Conservation (phyloP, 805 yeast species). For the Pichia nakasei region DNA sequence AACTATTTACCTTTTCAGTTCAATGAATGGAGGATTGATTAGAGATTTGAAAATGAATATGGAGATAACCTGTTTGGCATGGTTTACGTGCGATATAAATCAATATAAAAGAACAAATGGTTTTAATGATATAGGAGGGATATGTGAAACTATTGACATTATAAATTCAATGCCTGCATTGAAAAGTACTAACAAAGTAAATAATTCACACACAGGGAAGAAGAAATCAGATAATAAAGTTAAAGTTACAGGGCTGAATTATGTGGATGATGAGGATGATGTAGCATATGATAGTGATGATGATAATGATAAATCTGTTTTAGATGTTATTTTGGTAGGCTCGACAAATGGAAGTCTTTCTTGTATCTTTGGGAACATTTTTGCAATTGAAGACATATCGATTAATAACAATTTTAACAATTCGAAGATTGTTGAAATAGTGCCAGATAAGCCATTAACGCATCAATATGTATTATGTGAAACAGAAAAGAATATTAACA, state of each 20-base stretch:
- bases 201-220: too few species aligned
- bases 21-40: conserved; percentile 22
- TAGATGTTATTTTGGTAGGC: conserved; percentile 23
- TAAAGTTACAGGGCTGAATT: neutral
- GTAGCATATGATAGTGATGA: conserved; percentile 18
- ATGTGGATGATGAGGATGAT: conserved; percentile 12
- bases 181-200: too few species aligned
- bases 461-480: conserved; percentile 21
- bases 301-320: conserved; percentile 4
- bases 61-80: conserved; percentile 13
- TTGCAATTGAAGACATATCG: conserved; percentile 21
- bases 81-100: conserved; percentile 11
- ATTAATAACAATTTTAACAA: neutral
- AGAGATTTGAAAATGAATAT: conserved; percentile 13
- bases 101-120: neutral
- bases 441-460: conserved; percentile 5
- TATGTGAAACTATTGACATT: conserved; percentile 14
- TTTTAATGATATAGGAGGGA: neutral
- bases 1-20: conserved; percentile 19
- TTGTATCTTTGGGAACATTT: conserved; percentile 27
- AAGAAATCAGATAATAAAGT: too few species aligned
- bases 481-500: conserved; percentile 10
- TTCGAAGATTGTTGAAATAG: neutral
- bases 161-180: conserved; percentile 18
- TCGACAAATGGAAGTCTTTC: conserved; percentile 18